Conservation (phyloP, 805 yeast species). For the Candida corydali region DNA sequence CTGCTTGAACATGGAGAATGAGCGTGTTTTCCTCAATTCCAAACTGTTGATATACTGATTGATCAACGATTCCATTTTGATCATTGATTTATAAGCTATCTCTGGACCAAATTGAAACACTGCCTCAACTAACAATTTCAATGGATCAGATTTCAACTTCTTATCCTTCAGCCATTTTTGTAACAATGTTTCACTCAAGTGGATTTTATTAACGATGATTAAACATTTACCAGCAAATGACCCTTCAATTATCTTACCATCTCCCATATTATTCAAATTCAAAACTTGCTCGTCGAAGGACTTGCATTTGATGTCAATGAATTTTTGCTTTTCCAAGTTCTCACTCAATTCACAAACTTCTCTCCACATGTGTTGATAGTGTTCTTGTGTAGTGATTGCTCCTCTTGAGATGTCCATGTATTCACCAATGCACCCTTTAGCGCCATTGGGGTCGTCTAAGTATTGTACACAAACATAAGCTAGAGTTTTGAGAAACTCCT, state of each 20-base stretch:
- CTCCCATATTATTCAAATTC: not conserved
- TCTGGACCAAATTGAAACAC: constrained; percentile 5
- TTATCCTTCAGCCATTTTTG: constrained; percentile 3
- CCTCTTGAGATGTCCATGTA: constrained; percentile 4
- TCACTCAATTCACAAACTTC: constrained; percentile 4
- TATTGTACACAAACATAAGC: constrained; percentile 1
- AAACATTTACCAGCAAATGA: constrained; percentile 6
- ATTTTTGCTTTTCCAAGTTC: not conserved
- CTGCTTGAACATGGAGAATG: not conserved
- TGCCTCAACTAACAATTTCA: constrained; percentile 4
- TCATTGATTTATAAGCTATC: not conserved
- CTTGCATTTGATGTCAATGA: not conserved
- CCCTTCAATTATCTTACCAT: not conserved
- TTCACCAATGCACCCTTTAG: constrained; percentile 6
- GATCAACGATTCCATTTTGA: constrained; percentile 3
- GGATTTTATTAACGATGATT: constrained; percentile 1
- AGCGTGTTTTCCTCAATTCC: not conserved
- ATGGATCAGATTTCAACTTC: not conserved
- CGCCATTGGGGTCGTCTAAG: constrained; percentile 1
- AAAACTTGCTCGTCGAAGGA: constrained; percentile 4
- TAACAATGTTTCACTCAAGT: not conserved
- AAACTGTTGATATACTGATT: constrained; percentile 1
- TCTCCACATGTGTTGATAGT: constrained; percentile 2
- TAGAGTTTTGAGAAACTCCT: constrained; percentile 4
- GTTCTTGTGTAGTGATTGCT: not conserved